Base-by-base conservation (phyloP, 2,329 filamentous ascomycete genomes). In the Epichloe elymi region DNA sequence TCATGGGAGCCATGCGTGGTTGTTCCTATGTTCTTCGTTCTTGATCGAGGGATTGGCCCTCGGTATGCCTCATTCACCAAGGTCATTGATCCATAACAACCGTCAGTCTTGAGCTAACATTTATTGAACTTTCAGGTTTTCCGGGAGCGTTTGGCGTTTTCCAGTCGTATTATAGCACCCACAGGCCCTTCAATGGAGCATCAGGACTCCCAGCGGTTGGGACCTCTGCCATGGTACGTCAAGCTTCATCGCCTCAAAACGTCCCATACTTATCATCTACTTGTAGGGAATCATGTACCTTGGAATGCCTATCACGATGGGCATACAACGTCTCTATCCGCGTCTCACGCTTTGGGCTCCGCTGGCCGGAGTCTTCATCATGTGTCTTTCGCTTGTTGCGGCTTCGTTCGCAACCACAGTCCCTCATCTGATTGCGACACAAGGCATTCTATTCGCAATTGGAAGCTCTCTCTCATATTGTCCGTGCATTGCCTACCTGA, bases 111-210 rank as follows among this genome's bases (percentile, higher is more conserved):
- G 3, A 33, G 10, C 23, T 43, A 4, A 38, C 40, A 19, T 15
- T 3, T 10, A 1, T 17, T 10, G 39, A 5, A 19, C 19, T 36
- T 15, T 11, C 14, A 83, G 80, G 80, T 2, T 83, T 85, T 53
- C 75, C 79, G 0, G 78, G 79, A 52, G 73, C 79, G 1, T 86
- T 79, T 58, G 82, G 82, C 44, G 73, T 86, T 36, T 85, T 86
- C 59, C 80, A 84, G 59, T 72, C 78, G 46, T 81, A 82, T 61
- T 86, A 85, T 61, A 73, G 68, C 38, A 73, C 68, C 2, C 71
- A 79, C 46, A 69, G 70, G 14, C 74, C 78, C 3, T 85, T 85
- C 52, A 63, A 65, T 3, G 69, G 69, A 7, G 66, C 70, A 1
- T 65, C 70, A 42, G 68, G 70, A 45, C 75, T 84, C 39, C 71